Conservation (phyloP, 768 basidiomycete species). For the Tylopilus cervinicoccineus region DNA sequence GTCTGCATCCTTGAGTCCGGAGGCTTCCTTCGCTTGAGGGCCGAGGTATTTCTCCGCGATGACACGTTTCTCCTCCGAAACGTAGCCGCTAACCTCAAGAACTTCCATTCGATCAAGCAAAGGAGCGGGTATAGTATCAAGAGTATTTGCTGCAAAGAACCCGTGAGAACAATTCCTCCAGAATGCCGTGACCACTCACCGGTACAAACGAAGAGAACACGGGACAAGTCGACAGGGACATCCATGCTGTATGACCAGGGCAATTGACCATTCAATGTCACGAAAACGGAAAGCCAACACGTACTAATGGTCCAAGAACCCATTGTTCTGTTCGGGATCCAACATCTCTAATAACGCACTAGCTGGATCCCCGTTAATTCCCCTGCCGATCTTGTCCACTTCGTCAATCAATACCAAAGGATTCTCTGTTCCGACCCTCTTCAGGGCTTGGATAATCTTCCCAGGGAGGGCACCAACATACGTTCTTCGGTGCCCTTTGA, state of each 20-base stretch:
- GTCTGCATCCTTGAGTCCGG: slow-evolving; percentile 81
- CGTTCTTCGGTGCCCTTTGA: slow-evolving; percentile 97
- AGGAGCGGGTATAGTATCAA: slow-evolving; percentile 92
- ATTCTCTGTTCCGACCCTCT: slow-evolving; percentile 91
- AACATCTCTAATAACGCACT: slow-evolving; percentile 91
- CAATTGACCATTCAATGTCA: background rate
- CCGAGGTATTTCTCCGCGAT: slow-evolving; percentile 87
- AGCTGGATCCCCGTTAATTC: slow-evolving; percentile 88
- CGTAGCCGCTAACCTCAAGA: slow-evolving; percentile 91
- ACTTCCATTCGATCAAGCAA: slow-evolving; percentile 96
- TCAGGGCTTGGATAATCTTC: slow-evolving; percentile 92
- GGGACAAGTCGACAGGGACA: slow-evolving; percentile 92
- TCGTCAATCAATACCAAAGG: slow-evolving; percentile 93
- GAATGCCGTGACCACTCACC: slow-evolving; percentile 30
- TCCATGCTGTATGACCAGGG: slow-evolving; percentile 70
- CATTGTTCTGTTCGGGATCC: slow-evolving; percentile 92
- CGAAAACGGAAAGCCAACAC: slow-evolving; percentile 27
- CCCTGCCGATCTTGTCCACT: slow-evolving; percentile 92
- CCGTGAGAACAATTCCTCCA: slow-evolving; percentile 5
- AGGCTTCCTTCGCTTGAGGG: slow-evolving; percentile 90
- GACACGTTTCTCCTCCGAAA: slow-evolving; percentile 86
- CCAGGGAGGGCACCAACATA: slow-evolving; percentile 93
- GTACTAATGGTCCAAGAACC: slow-evolving; percentile 93
- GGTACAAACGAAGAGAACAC: slow-evolving; percentile 97
- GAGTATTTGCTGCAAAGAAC: slow-evolving; percentile 63